Conservation (phyloP, 495 filamentous ascomycete genomes). For the Thermochaetoides thermophila region DNA sequence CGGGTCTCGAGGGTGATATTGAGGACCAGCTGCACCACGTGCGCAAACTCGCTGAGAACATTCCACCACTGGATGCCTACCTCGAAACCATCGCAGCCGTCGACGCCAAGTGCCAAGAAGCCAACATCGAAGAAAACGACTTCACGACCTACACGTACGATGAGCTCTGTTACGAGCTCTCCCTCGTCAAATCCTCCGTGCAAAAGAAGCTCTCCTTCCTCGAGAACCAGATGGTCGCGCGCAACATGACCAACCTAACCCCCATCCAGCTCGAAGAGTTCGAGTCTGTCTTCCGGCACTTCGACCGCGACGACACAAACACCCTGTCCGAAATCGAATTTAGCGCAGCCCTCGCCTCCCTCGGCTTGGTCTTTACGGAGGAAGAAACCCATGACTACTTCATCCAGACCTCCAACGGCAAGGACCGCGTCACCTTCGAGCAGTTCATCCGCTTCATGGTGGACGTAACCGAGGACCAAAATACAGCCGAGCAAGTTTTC, state of each 20-base stretch:
- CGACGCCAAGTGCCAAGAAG: constrained; percentile 80
- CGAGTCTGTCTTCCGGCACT: constrained; percentile 93
- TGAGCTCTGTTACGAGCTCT: constrained; percentile 86
- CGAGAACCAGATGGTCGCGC: constrained; percentile 90
- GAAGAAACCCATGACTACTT: constrained; percentile 94
- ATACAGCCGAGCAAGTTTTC: constrained; percentile 94
- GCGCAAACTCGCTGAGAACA: constrained; percentile 57
- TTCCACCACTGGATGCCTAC: constrained; percentile 78
- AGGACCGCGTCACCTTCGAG: constrained; percentile 78
- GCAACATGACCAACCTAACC: constrained; percentile 96
- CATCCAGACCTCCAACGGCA: constrained; percentile 56
- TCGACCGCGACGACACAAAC: constrained; percentile 86
- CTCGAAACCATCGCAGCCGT: constrained; percentile 68
- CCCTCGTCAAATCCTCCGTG: constrained; percentile 76
- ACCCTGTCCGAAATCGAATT: constrained; percentile 90
- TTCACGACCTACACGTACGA: constrained; percentile 97
- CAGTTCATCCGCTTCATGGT: constrained; percentile 99
- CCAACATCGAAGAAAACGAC: constrained; percentile 98
- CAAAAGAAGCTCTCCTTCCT: constrained; percentile 91
- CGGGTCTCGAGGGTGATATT: constrained; percentile 85
- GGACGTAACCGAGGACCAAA: constrained; percentile 94
- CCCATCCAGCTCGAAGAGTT: constrained; percentile 98
- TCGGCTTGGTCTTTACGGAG: constrained; percentile 88
- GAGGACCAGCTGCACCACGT: constrained; percentile 87
- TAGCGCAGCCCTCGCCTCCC: constrained; percentile 78